phyloP scores from a whole-genome alignment of 768 basidiomycete genomes.

The Xerocomellus intermedius region DNA sequence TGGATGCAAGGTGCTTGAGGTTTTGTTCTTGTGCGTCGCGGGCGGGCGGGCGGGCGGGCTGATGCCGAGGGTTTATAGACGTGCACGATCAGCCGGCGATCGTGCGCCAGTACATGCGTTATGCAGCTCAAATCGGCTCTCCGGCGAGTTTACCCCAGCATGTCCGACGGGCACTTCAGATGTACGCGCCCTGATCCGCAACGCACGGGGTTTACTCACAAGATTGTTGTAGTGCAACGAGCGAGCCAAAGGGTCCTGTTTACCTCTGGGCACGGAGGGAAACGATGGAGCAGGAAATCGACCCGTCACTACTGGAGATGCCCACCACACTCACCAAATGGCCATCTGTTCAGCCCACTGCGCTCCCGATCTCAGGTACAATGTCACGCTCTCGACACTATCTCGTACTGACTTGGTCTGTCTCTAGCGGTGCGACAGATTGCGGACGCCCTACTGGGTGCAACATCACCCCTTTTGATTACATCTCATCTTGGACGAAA shows the following conservation, averaged over 20 bases:
- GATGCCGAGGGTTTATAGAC: slow-evolving; percentile 38
- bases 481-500: slow-evolving; percentile 64
- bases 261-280: slow-evolving; percentile 76
- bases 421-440: slow-evolving; percentile 39
- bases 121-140: slow-evolving; percentile 57
- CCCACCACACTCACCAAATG: slow-evolving; percentile 38
- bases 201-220: neutral
- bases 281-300: slow-evolving; percentile 62
- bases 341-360: slow-evolving; percentile 51
- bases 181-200: slow-evolving; percentile 38
- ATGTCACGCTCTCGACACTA: neutral
- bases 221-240: slow-evolving; percentile 49
- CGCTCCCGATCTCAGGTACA: slow-evolving; percentile 42
- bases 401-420: neutral
- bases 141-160: slow-evolving; percentile 50
- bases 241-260: slow-evolving; percentile 69
- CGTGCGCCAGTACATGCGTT: slow-evolving; percentile 74
- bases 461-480: slow-evolving; percentile 60
- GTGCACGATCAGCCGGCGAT: slow-evolving; percentile 70
- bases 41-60: neutral
- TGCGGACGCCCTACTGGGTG: slow-evolving; percentile 45
- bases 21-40: neutral
- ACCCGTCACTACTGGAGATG: slow-evolving; percentile 34
- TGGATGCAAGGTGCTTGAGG: slow-evolving; percentile 58
- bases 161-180: slow-evolving; percentile 60